These are phyloP conservation scores for Turnera subulata DNA, from an alignment of 345 rosid species.

Conservation along the genomic window DNA sequence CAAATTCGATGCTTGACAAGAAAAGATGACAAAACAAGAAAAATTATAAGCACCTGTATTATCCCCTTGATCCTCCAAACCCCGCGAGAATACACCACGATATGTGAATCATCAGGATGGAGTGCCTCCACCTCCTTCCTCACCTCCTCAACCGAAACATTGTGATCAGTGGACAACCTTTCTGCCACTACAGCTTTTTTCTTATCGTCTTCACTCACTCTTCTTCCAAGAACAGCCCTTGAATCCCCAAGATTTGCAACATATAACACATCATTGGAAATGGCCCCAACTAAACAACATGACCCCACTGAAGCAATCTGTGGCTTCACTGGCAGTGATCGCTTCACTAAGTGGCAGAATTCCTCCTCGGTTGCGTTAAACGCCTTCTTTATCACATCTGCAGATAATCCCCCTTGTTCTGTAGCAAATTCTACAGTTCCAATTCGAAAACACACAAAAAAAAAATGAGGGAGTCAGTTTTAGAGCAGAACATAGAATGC, in stretches of 20 bases:
- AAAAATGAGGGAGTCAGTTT: too few relatives aligned
- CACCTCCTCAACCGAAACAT: constrained; percentile 87
- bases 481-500: too few relatives aligned
- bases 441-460: background rate
- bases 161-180: constrained; percentile 91
- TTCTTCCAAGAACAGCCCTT: constrained; percentile 83
- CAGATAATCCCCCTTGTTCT: constrained; percentile 84
- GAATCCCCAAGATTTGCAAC: constrained; percentile 98
- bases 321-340: constrained; percentile 55
- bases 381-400: constrained; percentile 76
- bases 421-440: constrained; percentile 53
- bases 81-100: constrained; percentile 72
- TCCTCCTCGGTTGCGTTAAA: constrained; percentile 90
- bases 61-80: constrained; percentile 99
- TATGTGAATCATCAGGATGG: constrained; percentile 92
- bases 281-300: constrained; percentile 90
- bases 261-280: constrained; percentile 60
- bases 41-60: constrained; percentile 58
- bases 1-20: too few relatives aligned
- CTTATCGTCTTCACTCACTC: constrained; percentile 34
- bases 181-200: constrained; percentile 53
- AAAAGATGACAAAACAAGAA: constrained; percentile 1
- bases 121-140: constrained; percentile 93
- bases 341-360: constrained; percentile 71
- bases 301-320: constrained; percentile 94